Percentiles rank a stretch among this genome's conserved stretches.
Evolutionary conservation across 371 early-diverging fungal species (phyloP).

Genomic region (Batrachochytrium dendrobatidis): DNA sequence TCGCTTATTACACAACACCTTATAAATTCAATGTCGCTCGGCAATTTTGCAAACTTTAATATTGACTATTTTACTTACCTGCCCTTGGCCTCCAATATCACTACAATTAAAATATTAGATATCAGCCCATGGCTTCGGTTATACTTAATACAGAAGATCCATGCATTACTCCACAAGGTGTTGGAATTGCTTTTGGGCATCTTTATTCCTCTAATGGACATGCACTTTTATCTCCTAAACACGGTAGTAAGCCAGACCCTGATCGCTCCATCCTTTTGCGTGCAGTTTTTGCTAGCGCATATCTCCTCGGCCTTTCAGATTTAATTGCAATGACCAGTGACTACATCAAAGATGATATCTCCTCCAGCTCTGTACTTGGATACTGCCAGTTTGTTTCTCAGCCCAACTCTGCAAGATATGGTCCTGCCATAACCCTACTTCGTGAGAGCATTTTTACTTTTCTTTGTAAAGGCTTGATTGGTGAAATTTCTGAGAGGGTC

Average conservation of each 20-base stretch:
- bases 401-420: constrained; percentile 18
- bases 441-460: constrained; percentile 36
- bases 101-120: constrained; percentile 1
- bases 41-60: background rate
- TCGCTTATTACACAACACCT: background rate
- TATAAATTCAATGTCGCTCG: background rate
- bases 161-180: constrained; percentile 38
- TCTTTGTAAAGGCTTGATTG: constrained; percentile 33
- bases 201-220: constrained; percentile 37
- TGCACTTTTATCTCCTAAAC: constrained; percentile 11
- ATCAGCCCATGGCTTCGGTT: constrained; percentile 7
- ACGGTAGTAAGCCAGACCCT: background rate
- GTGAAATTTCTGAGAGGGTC: constrained; percentile 30
- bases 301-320: constrained; percentile 34
- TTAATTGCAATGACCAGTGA: constrained; percentile 27
- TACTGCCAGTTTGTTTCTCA: constrained; percentile 37
- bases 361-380: constrained; percentile 26
- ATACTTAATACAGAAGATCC: constrained; percentile 26
- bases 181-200: constrained; percentile 38
- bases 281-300: constrained; percentile 33
- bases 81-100: background rate
- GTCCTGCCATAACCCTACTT: constrained; percentile 13
- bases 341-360: constrained; percentile 33
- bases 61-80: background rate
- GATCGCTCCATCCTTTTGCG: constrained; percentile 27